Base-by-base conservation (phyloP, 2,329 filamentous ascomycete species). In the Eurotiales sp. region DNA sequence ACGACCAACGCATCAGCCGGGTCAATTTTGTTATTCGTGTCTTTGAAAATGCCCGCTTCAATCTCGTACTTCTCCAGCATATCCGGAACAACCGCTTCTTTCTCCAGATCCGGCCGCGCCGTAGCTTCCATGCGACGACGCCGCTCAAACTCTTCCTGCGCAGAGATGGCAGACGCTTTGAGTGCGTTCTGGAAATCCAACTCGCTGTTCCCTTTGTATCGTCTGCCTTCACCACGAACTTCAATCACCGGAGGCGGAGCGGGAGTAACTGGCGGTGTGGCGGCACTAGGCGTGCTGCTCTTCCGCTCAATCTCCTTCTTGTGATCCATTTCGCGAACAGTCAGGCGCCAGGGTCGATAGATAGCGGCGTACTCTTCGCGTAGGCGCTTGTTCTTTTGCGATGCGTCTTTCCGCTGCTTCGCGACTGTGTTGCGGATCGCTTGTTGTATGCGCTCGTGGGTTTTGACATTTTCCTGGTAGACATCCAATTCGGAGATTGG, bases 131-230 rank as follows among this genome's bases (percentile, higher is more conserved):
- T 70, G 25, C 69, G 71, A 27, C 72, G 63, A 43, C 72, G 68
- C 41, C 72, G 66, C 55, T 74, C 71, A 15, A 72, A 65, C 56
- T 77, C 74, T 58, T 77, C 73, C 55, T 73, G 70, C 0, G 72
- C 71, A 22, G 73, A 74, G 15, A 77, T 73, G 47, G 73, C 71
- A 2, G 75, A 78, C 25, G 72, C 72, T 36, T 69, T 67, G 30
- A 78, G 63, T 3, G 74, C 74, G 48, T 72, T 75, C 50, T 76
- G 70, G 43, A 78, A 72, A 51, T 77, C 75, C 4, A 77, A 62
- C 54, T 77, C 75, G 50, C 73, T 78, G 47, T 75, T 75, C 6
- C 74, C 71, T 52, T 74, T 73, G 50, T 72, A 73, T 2, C 73
- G 67, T 53, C 75, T 63, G 14, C 71, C 68, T 27, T 54, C 46